These are phyloP conservation scores for Grosmannia serpens DNA, from an alignment of 2,329 filamentous ascomycete genomes.

Conservation along the genomic window DNA sequence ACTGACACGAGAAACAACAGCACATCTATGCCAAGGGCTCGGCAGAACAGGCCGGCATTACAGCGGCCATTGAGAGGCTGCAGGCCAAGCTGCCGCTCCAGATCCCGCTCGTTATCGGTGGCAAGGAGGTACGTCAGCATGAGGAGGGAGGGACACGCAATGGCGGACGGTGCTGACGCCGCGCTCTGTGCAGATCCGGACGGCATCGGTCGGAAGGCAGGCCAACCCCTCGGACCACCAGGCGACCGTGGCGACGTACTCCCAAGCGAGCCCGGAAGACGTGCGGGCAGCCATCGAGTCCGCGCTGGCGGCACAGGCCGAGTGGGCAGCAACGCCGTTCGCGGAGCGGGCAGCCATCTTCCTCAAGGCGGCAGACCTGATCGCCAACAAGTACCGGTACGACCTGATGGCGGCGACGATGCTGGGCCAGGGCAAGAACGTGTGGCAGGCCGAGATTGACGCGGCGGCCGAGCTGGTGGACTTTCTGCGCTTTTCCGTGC, in stretches of 20 bases:
- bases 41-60: conserved; percentile 62
- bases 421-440: conserved; percentile 95
- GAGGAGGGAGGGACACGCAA: neutral
- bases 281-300: conserved; percentile 71
- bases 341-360: conserved; percentile 86
- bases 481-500: conserved; percentile 88
- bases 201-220: conserved; percentile 55
- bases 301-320: conserved; percentile 72
- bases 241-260: conserved; percentile 68
- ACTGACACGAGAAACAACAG: conserved; percentile 30
- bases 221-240: conserved; percentile 74
- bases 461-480: conserved; percentile 84
- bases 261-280: conserved; percentile 65
- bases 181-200: conserved; percentile 44
- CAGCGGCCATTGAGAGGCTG: conserved; percentile 58
- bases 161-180: neutral
- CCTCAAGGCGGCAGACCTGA: conserved; percentile 87
- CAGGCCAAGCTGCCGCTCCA: conserved; percentile 60
- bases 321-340: conserved; percentile 81
- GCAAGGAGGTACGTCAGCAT: conserved; percentile 74
- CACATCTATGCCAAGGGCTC: conserved; percentile 84
- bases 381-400: conserved; percentile 87
- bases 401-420: conserved; percentile 95
- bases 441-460: conserved; percentile 98
- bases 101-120: conserved; percentile 73